Base-by-base conservation (phyloP, 2,329 filamentous ascomycete species). In the Aspergillus fijiensis region DNA sequence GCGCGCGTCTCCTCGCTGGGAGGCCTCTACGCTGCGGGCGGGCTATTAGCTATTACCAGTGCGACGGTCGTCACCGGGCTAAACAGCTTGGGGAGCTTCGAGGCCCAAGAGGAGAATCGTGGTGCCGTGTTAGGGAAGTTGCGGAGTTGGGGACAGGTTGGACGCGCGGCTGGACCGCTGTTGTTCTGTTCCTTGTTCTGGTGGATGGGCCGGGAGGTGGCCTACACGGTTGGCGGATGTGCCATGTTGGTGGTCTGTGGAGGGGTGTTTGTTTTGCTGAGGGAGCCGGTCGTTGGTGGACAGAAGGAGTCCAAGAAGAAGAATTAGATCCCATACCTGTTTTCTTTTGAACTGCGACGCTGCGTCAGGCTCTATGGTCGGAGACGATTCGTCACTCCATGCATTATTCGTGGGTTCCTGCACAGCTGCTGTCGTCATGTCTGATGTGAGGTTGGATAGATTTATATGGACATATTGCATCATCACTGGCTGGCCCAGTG, bases 111-210 rank as follows among this genome's bases (percentile, higher is more conserved):
- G 61, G 85, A 84, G 42, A 93, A 98, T 77, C 84, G 94, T 47
- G 95, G 95, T 3, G 88, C 88, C 51, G 96, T 96, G 72, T 79
- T 99, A 55, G 95, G 95, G 3, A 88, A 91, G 60, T 83, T 98
- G 67, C 84, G 95, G 29, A 87, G 85, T 66, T 88, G 85, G 74
- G 94, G 95, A 5, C 95, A 99, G 80, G 84, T 93, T 4, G 95
- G 95, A 2, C 85, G 95, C 35, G 92, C 93, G 0, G 76, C 96
- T 11, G 95, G 95, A 0, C 95, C 95, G 0, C 75, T 99, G 4
- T 78, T 96, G 39, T 99, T 99, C 73, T 98, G 95, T 63, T 92
- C 91, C 52, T 81, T 99, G 58, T 99, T 99, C 79, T 99, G 95
- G 95, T 99, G 95, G 95, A 93, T 92, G 6, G 95, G 95, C 0